Evolutionary conservation across 306 rosid genomes (phyloP), one percentile per base, ranked within the genome.

Genomic region (Pyrus communis): DNA sequence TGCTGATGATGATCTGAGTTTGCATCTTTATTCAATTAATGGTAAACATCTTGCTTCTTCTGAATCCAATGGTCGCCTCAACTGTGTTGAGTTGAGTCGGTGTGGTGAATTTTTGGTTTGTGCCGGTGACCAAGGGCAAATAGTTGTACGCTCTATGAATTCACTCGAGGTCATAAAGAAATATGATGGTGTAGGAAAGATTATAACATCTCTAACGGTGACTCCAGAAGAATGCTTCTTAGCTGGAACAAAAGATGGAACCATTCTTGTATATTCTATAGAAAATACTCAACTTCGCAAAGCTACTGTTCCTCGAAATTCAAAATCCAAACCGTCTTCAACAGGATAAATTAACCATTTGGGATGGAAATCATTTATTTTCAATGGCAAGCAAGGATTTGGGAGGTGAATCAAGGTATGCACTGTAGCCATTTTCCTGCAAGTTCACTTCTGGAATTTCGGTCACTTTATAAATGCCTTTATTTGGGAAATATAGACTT

Each of bases 101-200:
- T 95, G 98, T 69, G 97, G 96, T 71, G 97, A 88, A 84, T 95
- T 92, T 86, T 79, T 95, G 86, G 97, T 92, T 60, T 85, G 92
- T 84, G 96, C 97, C 14, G 96, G 97, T 83, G 98, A 94, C 82
- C 98, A 94, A 69, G 97, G 98, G 84, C 98, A 92, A 86, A 95
- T 95, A 69, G 86, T 90, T 70, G 95, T 95, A 69, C 91, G 92
- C 79, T 95, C 96, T 45, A 95, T 95, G 96, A 84, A 81, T 88
- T 87, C 96, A n/a, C 93, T 95, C 18, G 93, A 95, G 85, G 85
- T 95, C 80, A 83, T 92, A 64, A 89, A 87, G 78, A 90, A 85
- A 74, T 95, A 89, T 78, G 83, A 86, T 21, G 98, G 96, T 63
- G 85, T 88, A 76, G 98, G 97, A 83, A 95, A 89, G 86, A 70